These are phyloP conservation scores for Didymella segeticola DNA, from an alignment of 2,329 filamentous ascomycete genomes.

Conservation along the genomic window DNA sequence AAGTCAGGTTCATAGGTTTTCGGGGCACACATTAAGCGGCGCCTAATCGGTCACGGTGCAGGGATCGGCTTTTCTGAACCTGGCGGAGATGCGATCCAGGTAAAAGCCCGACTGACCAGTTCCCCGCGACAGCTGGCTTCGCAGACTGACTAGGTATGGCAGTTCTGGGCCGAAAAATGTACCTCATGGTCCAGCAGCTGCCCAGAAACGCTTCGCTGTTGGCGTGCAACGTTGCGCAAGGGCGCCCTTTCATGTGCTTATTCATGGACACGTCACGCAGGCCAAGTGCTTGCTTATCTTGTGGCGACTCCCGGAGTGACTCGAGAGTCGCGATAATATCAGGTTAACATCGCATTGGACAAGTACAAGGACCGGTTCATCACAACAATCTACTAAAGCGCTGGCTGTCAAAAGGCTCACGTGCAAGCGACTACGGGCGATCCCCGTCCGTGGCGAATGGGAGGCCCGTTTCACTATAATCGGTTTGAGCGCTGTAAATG, in stretches of 20 bases:
- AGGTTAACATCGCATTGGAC: constrained; percentile 4
- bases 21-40: constrained; percentile 11
- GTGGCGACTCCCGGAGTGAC: constrained; percentile 3
- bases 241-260: constrained; percentile 7
- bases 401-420: constrained; percentile 7
- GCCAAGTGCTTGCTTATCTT: constrained; percentile 7
- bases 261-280: not conserved
- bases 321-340: constrained; percentile 7
- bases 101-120: constrained; percentile 1
- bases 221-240: constrained; percentile 17
- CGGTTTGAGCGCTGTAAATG: constrained; percentile 11
- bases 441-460: constrained; percentile 11
- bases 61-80: constrained; percentile 6
- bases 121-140: not conserved
- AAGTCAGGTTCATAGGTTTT: not conserved
- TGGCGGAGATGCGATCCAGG: not conserved
- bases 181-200: not conserved
- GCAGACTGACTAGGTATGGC: not conserved
- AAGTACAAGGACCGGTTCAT: not conserved
- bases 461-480: constrained; percentile 14
- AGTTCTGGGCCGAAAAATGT: not conserved
- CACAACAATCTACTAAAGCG: not conserved
- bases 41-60: constrained; percentile 11
- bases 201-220: not conserved
- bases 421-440: constrained; percentile 3